Evolutionary conservation across 495 filamentous ascomycete genomes (phyloP).

Genomic region (Lophium mytilinum): DNA sequence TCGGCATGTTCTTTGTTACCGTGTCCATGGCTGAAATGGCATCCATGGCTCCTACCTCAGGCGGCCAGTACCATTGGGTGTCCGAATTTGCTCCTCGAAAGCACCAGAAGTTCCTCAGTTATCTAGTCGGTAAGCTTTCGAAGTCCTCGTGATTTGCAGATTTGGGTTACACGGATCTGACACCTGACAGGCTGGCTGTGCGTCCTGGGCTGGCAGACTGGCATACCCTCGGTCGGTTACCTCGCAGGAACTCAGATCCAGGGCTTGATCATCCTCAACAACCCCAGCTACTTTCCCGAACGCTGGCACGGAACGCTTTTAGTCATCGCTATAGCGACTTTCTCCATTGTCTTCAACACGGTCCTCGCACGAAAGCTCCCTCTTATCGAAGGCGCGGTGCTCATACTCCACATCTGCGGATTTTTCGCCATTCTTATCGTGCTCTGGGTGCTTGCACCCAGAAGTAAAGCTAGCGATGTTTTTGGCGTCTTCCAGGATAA

Average conservation of each 20-base stretch:
- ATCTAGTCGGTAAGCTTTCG: slow-evolving; percentile 37
- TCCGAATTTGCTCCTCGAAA: slow-evolving; percentile 41
- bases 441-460: slow-evolving; percentile 27
- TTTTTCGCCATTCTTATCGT: slow-evolving; percentile 32
- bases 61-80: slow-evolving; percentile 49
- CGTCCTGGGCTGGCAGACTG: slow-evolving; percentile 34
- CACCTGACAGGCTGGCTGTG: slow-evolving; percentile 30
- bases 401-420: slow-evolving; percentile 28
- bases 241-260: slow-evolving; percentile 40
- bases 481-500: slow-evolving; percentile 26
- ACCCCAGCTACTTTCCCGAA: slow-evolving; percentile 16
- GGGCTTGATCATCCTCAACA: slow-evolving; percentile 37
- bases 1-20: slow-evolving; percentile 4
- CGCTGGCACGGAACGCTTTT: slow-evolving; percentile 31
- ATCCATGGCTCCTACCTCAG: slow-evolving; percentile 7
- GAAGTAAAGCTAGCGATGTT: slow-evolving; percentile 17
- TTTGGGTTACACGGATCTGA: not conserved
- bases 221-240: slow-evolving; percentile 29
- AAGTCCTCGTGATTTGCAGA: not conserved
- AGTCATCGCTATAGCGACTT: slow-evolving; percentile 19
- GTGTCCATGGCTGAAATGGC: slow-evolving; percentile 9
- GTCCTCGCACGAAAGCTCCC: slow-evolving; percentile 26
- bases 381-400: slow-evolving; percentile 27
- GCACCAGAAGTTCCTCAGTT: slow-evolving; percentile 39
- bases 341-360: slow-evolving; percentile 30